Base-by-base conservation (phyloP, 805 yeast species). In the Hanseniaspora thailandica region DNA sequence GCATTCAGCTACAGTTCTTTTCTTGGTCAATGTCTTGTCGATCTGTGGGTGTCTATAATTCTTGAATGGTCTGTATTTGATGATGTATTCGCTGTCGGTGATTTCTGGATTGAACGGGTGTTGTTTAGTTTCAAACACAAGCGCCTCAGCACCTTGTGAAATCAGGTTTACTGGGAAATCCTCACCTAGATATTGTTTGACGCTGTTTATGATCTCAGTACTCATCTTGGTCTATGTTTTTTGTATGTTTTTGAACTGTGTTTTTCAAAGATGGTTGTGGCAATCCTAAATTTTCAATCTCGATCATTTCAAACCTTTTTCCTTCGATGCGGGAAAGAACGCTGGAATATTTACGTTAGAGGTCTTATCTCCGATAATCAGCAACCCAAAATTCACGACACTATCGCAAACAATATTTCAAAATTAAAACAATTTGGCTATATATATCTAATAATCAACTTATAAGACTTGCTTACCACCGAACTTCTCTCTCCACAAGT, bases 91-190 rank as follows among this genome's bases (percentile, higher is more conserved):
- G 4, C 61, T 51, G 1, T 64, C 58, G 44, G 58, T 57, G 1
- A 49, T 26, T 10, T 56, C 49, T 8, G 79, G 74, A 25, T 74
- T 61, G 62, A 83, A 87, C 25, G 95, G 95, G 65, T 87, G 95
- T 2, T 63, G 63, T 1, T 65, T 55, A 0, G 90, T 75, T 12
- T 71, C 63, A 65, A 84, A 85, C 2, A 86, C 88, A 10, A 86
- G 72, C 0, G 95, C 95, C 64, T 87, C 96, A 1, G 96, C 96
- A 25, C 96, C 96, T 62, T 87, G 96, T 0, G 94, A 84, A 2
- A 87, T 69, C 28, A 77, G 70, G 1, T 65, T 61, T 4, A 83
- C 62, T 0, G 80, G 77, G 6, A 82, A 69, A 40, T 74, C 70
- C 1, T 76, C 74, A 2, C 65, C 61, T 22, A 82, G 62, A 22